Base-by-base conservation (phyloP, 2,329 filamentous ascomycete genomes). In the Cylindrodendrum hubeiense region DNA sequence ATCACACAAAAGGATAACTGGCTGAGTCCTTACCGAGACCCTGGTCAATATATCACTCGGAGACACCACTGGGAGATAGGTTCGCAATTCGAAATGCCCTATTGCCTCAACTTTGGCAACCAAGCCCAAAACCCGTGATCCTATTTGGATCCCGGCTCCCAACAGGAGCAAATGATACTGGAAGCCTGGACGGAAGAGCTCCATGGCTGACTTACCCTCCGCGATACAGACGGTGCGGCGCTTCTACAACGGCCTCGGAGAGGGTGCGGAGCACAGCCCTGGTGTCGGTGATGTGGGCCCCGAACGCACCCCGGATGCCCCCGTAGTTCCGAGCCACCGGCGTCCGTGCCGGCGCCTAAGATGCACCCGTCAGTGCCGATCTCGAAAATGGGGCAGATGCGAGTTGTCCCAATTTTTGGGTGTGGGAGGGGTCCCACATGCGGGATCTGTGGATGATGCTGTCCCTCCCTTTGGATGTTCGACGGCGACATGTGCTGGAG, bases 251-350 rank as follows among this genome's bases (percentile, higher is more conserved):
- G 44, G 28, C 28, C 21, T 41, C 22, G 22, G 33, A 3, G 46
- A 50, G 26, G 54, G 22, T 19, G 17, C 34, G 46, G 55, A 33
- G 46, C 34, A 41, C 9, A n/a, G 39, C 21, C 44, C 28, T 22
- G 13, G 37, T 17, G 9, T 44, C 44, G 44, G 44, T 12, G 10
- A 41, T 58, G 55, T 58, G 44, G 55, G 55, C 44, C 44, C 24
- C 13, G 28, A 47, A 47, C 4, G 4, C 56, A 2, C 22, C 30
- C 17, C 5, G n/a, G 17, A 34, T 15, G 22, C 54, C 44, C 21
- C 33, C 39, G 41, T 22, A 57, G 34, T 24, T 50, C 44, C 30
- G 55, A 49, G 19, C 21, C 41, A 13, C 30, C 54, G 41, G 21
- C 37, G 30, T 37, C 30, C 21, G 43, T 49, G 43, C 41, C 54